Conservation (phyloP, 179 eudicot genomes). For the Carnegiea gigantea region DNA sequence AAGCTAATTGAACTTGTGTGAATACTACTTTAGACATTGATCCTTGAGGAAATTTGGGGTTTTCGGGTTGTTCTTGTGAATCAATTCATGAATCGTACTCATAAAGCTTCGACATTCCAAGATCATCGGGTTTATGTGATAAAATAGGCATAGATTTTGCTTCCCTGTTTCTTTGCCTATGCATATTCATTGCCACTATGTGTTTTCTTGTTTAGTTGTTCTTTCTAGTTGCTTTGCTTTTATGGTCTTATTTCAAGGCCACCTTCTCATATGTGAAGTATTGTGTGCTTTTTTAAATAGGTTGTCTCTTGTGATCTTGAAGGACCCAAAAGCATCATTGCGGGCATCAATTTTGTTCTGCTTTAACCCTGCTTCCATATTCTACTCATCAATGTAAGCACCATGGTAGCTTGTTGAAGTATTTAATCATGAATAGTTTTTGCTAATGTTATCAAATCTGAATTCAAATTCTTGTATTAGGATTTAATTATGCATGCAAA, state of each 20-base stretch:
- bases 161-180: background rate
- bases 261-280: slow-evolving; percentile 8
- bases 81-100: background rate
- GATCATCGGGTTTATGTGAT: background rate
- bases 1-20: no score
- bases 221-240: no score
- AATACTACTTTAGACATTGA: background rate
- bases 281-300: slow-evolving; percentile 33
- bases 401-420: slow-evolving; percentile 7
- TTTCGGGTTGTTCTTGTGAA: background rate
- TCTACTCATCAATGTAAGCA: slow-evolving; percentile 85
- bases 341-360: slow-evolving; percentile 82
- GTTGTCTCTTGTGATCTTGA: slow-evolving; percentile 68
- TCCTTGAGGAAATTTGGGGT: background rate
- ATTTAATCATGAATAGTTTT: background rate
- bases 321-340: slow-evolving; percentile 64
- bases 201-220: background rate
- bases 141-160: background rate
- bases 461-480: background rate
- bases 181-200: background rate
- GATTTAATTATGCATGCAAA: background rate
- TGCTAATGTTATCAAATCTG: background rate
- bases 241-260: background rate
- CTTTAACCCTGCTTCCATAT: slow-evolving; percentile 95
- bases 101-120: background rate